Evolutionary conservation across 2,329 filamentous ascomycete species (phyloP).

Genomic region (Fusarium citri): DNA sequence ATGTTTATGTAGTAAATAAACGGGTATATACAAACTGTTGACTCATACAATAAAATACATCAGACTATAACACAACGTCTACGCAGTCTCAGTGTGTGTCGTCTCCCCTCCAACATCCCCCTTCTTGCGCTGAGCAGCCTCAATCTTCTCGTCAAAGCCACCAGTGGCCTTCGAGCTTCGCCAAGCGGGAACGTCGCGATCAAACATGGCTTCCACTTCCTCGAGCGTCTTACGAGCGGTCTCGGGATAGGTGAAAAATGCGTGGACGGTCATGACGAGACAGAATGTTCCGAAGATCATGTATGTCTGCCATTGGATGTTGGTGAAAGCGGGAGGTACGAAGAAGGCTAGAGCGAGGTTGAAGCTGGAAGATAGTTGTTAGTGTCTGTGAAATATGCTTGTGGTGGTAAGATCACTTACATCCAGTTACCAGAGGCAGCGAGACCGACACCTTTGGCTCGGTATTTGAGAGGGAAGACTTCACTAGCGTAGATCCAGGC

Average conservation of each 20-base stretch:
- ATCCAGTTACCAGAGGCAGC: slow-evolving; percentile 60
- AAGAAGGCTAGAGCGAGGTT: slow-evolving; percentile 56
- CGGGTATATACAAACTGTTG: not conserved
- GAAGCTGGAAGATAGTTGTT: slow-evolving; percentile 41
- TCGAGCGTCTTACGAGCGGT: slow-evolving; percentile 54
- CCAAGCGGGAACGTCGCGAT: slow-evolving; percentile 40
- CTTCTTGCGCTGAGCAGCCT: slow-evolving; percentile 38
- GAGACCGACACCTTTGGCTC: slow-evolving; percentile 66
- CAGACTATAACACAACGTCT: not conserved
- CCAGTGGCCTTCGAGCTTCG: slow-evolving; percentile 24
- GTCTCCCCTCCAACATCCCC: slow-evolving; percentile 20
- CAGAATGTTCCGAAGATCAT: slow-evolving; percentile 58
- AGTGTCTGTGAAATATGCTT: not conserved
- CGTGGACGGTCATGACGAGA: slow-evolving; percentile 56
- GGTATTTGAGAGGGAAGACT: slow-evolving; percentile 59
- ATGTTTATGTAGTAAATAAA: not conserved
- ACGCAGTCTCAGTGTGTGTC: slow-evolving; percentile 38
- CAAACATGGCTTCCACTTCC: slow-evolving; percentile 42
- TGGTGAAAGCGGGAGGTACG: slow-evolving; percentile 52
- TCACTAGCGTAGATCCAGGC: slow-evolving; percentile 71
- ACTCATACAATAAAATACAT: not conserved
- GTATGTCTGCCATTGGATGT: slow-evolving; percentile 63
- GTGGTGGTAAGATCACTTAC: slow-evolving; percentile 38
- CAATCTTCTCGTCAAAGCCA: slow-evolving; percentile 34
- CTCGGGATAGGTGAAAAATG: slow-evolving; percentile 67